Evolutionary conservation across 176 grass and related monocot genomes (phyloP), one percentile per base, ranked within the genome.

Genomic region (Chrysopogon serrulatus): DNA sequence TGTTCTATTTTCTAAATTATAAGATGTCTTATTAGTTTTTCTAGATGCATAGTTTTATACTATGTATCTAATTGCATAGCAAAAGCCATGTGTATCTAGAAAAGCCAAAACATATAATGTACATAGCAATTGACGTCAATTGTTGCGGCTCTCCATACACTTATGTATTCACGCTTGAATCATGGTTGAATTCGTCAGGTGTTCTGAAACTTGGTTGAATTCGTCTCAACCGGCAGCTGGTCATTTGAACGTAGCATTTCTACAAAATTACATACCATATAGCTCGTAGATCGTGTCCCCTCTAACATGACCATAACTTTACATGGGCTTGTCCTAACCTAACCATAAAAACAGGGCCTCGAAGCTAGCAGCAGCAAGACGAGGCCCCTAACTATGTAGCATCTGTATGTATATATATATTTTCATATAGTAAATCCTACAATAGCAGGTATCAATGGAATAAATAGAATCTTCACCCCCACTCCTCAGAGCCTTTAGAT

Each of bases 391-490:
- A 28, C 74, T 73, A 56, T 56, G 69, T 79, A 67, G 17, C 17
- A 68, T 57, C 35, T 44, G 54, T 86, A 61, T 65, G 1, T 35
- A 35, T 35, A 65, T 18, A 62, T 78, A 61, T 79, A 60, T 5
- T 71, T 16, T 51, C 74, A 80, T 24, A 86, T 40, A 48, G 12
- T 47, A 36, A 61, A 32, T 65, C 42, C 54, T 78, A 85, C 62
- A 51, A 12, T 56, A 70, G 4, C 65, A 31, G 3, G 48, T 36
- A 9, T 16, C 78, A 82, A 66, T 47, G 69, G 16, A 90, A 90
- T 65, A 86, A 76, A 89, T 86, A 73, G 48, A 82, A 90, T 83
- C 54, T 59, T 41, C 30, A 21, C 33, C 10, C 13, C 30, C 47
- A 2, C 16, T 21, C 44, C 42, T 65, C 40, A 18, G 23, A 44